phyloP scores from a whole-genome alignment of 78 protist genomes.

The Polysphondylium violaceum region DNA sequence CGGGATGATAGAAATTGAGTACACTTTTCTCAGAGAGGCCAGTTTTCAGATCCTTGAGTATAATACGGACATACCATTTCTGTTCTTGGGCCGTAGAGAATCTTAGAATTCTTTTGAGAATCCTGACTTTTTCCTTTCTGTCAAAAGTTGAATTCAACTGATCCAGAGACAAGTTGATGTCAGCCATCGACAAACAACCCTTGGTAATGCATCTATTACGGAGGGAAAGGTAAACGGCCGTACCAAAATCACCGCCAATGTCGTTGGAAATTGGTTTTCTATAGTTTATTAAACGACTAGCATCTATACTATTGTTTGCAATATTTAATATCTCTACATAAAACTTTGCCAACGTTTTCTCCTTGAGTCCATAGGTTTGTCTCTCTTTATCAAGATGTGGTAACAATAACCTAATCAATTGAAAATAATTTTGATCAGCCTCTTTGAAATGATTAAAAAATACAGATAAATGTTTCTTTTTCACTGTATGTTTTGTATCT shows the following conservation, averaged over 20 bases:
- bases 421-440: constrained; percentile 76
- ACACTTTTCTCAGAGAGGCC: constrained; percentile 81
- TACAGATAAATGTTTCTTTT: constrained; percentile 26
- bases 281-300: constrained; percentile 84
- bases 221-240: constrained; percentile 69
- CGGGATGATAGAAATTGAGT: constrained; percentile 82
- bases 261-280: not conserved
- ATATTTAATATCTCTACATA: constrained; percentile 87
- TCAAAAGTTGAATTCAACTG: constrained; percentile 22
- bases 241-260: constrained; percentile 87
- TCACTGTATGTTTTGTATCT: constrained; percentile 30
- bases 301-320: constrained; percentile 59
- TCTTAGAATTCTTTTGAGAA: constrained; percentile 53
- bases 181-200: constrained; percentile 52
- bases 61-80: constrained; percentile 92
- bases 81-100: constrained; percentile 85
- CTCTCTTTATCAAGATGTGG: constrained; percentile 90
- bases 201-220: constrained; percentile 58
- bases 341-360: constrained; percentile 75
- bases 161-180: constrained; percentile 85
- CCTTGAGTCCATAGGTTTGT: constrained; percentile 86
- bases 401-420: constrained; percentile 85
- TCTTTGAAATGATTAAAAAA: constrained; percentile 54
- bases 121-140: constrained; percentile 35
- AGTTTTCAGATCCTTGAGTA: constrained; percentile 85